Base-by-base conservation (phyloP, 352 stramenopile species). In the Aphanomyces astaci region DNA sequence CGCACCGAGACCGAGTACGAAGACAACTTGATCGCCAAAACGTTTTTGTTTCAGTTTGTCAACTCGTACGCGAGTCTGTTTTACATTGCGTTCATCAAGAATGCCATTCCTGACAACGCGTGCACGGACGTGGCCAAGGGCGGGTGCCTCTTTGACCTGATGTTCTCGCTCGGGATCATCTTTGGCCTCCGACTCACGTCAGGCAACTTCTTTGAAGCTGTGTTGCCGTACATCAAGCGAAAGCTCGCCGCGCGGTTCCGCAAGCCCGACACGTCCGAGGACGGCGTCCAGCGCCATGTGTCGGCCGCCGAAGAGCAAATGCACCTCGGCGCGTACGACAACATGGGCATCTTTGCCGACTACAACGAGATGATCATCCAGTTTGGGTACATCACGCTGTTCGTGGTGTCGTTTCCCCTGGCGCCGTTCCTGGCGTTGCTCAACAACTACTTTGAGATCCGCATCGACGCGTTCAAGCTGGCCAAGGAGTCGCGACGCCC, bases 1-100 rank as follows among this genome's bases (percentile, higher is more conserved):
- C 84, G 94, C 64, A 99, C 96, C 0, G 94, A 99, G 72, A 97
- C 94, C 1, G 89, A 98, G 71, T 98, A 96, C 77, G 85, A 98
- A 72, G 95, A 98, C 65, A 82, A 97, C 63, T 65, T 93, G 70
- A 91, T 93, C 71, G 81, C 71, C 65, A 90, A 91, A 66, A 90
- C 83, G 9, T 89, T 93, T 60, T 52, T 91, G 0, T 93, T 93
- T 75, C 84, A 90, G 70, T 90, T 91, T 53, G 82, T 91, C 49
- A 93, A 93, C 78, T 90, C 81, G 73, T 93, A 90, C 71, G 74
- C 81, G 1, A 84, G 75, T 78, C 67, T 91, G 33, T 90, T 93
- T 68, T 93, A 93, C 75, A 77, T 94, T 25, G 87, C 87, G 13
- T 96, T 96, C 72, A 83, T 95, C 64, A 91, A 93, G 65, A 79